phyloP scores from a whole-genome alignment of 768 basidiomycete genomes.

The Tricholomella constricta region DNA sequence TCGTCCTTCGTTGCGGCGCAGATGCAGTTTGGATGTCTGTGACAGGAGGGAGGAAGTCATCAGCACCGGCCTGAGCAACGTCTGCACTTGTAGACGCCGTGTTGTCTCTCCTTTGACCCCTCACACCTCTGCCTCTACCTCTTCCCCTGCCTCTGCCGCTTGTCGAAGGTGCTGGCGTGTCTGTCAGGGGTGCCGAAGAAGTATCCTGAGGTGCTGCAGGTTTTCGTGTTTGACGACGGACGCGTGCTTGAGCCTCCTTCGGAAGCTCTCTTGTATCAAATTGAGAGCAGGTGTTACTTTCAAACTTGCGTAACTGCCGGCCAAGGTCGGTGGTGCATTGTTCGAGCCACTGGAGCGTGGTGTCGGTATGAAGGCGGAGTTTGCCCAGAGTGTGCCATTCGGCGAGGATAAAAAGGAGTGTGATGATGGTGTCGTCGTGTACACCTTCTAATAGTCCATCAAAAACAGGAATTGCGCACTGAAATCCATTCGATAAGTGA shows the following conservation, averaged over 20 bases:
- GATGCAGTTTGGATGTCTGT: no score
- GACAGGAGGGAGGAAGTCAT: no score
- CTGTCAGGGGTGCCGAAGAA: not conserved
- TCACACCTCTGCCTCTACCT: not conserved
- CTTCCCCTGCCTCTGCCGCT: not conserved
- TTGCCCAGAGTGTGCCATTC: slow-evolving; percentile 28
- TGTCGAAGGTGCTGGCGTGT: not conserved
- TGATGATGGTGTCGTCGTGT: slow-evolving; percentile 16
- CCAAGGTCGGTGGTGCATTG: slow-evolving; percentile 8
- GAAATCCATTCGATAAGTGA: not conserved
- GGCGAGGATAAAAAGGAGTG: slow-evolving; percentile 16
- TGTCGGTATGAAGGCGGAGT: slow-evolving; percentile 21
- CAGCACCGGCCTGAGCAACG: no score
- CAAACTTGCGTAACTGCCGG: slow-evolving; percentile 1
- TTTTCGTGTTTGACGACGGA: not conserved
- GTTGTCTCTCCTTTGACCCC: not conserved
- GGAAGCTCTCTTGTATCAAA: slow-evolving; percentile 13
- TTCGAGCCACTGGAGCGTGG: not conserved
- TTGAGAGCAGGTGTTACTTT: slow-evolving; percentile 1
- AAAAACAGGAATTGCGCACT: slow-evolving; percentile 19
- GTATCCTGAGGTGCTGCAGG: no score
- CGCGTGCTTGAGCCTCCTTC: slow-evolving; percentile 8
- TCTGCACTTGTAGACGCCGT: not conserved
- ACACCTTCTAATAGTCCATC: slow-evolving; percentile 2
- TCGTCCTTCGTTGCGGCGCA: not conserved